These are phyloP conservation scores for Pythium phragmiticola DNA, from an alignment of 352 stramenopile genomes.

Conservation along the genomic window DNA sequence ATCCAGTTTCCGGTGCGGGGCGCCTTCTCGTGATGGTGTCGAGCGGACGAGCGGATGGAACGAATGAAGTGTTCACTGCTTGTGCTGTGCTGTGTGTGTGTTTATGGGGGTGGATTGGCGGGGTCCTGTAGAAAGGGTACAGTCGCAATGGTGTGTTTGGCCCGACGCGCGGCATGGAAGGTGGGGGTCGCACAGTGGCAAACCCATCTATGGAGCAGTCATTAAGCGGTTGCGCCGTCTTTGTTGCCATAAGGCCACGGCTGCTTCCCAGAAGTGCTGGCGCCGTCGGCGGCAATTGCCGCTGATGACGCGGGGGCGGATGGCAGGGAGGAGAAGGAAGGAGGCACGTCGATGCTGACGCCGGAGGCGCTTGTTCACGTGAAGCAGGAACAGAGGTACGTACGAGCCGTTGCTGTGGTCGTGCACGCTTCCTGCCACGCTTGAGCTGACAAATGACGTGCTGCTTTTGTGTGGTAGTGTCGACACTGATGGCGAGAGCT, in stretches of 20 bases:
- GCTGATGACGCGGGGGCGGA: not conserved
- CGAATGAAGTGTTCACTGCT: not conserved
- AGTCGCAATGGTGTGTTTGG: constrained; percentile 6
- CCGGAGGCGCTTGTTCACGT: not conserved
- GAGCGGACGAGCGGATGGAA: not conserved
- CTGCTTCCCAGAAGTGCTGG: not conserved
- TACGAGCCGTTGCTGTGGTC: too few relatives aligned
- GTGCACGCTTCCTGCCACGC: too few relatives aligned
- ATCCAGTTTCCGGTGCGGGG: not conserved
- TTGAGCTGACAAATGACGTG: too few relatives aligned
- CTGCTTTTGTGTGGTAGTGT: not conserved
- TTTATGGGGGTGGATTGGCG: not conserved
- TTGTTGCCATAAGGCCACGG: not conserved
- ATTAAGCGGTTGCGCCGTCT: not conserved
- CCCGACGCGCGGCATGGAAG: constrained; percentile 1
- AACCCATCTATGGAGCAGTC: not conserved
- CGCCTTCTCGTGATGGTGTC: not conserved
- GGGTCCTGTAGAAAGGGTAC: not conserved
- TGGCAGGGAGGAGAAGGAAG: not conserved
- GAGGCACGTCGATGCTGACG: too few relatives aligned
- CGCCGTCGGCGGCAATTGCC: not conserved
- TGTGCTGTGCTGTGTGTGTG: not conserved
- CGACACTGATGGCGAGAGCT: not conserved
- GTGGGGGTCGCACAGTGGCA: not conserved
- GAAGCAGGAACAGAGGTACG: constrained; percentile 4